Conservation (phyloP, 352 stramenopile species). For the Globisporangium splendens region DNA sequence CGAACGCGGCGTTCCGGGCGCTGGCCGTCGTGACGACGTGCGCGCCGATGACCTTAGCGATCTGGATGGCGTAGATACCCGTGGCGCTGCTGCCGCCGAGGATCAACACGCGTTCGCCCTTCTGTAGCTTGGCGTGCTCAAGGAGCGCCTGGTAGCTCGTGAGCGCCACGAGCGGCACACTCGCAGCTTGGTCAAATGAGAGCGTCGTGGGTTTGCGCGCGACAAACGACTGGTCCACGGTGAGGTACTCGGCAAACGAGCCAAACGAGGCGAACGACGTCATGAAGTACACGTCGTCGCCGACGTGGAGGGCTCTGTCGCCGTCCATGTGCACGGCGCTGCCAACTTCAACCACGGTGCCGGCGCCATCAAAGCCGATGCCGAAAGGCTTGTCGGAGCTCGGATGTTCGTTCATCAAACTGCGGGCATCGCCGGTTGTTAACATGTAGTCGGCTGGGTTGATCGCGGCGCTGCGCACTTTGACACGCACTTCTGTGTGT, state of each 20-base stretch:
- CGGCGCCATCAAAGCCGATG: slow-evolving; percentile 65
- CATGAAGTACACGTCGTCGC: slow-evolving; percentile 44
- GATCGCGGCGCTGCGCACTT: slow-evolving; percentile 52
- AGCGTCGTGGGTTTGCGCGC: slow-evolving; percentile 24
- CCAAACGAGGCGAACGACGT: not conserved
- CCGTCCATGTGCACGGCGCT: slow-evolving; percentile 19
- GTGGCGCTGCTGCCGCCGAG: slow-evolving; percentile 19
- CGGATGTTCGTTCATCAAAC: slow-evolving; percentile 13
- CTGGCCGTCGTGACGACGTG: slow-evolving; percentile 18
- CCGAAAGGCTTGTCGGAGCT: slow-evolving; percentile 27
- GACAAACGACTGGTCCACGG: slow-evolving; percentile 14
- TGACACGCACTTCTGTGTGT: slow-evolving; percentile 43
- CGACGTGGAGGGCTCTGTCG: slow-evolving; percentile 30
- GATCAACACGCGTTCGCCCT: slow-evolving; percentile 24
- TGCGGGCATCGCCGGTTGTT: slow-evolving; percentile 1
- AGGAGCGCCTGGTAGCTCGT: slow-evolving; percentile 24
- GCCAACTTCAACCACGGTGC: slow-evolving; percentile 55
- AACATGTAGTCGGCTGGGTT: slow-evolving; percentile 73
- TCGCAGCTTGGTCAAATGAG: slow-evolving; percentile 22
- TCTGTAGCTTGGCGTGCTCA: slow-evolving; percentile 16
- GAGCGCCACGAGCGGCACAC: slow-evolving; percentile 16
- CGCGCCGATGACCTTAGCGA: slow-evolving; percentile 17
- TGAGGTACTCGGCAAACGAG: slow-evolving; percentile 15
- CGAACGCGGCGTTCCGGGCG: slow-evolving; percentile 26
- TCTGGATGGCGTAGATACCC: slow-evolving; percentile 24